Evolutionary conservation across 345 rosid species (phyloP), one percentile per base, ranked within the genome.

Genomic region (Hibiscus syriacus): DNA sequence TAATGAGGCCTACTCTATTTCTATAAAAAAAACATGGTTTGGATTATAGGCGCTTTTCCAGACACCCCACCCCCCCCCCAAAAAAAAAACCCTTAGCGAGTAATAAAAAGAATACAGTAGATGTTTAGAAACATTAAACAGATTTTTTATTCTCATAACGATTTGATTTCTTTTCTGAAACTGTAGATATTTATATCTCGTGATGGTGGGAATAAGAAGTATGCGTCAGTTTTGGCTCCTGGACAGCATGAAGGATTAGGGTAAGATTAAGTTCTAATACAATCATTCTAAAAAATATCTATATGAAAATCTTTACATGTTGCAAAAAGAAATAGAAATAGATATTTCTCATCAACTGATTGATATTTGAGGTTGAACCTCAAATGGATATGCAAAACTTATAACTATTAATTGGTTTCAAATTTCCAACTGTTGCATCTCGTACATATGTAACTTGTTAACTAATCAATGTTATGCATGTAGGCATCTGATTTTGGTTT

Each of bases 171-270:
- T 26, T 3, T 73, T 38, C 12, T 62, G 67, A 16, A 23, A 2
- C 19, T 77, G 74, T 84, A 93, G 99, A 89, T 93, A 74, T 93
- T 93, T 85, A 82, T 93, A 74, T 85, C 99, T 75, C 92, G 99
- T 62, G 97, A 93, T 55, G 94, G 96, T 68, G 96, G 85, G 65
- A 83, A 83, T 77, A 93, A 87, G 82, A 81, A 68, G 49, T 90
- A 82, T 79, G 95, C 97, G 52, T 90, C 99, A n/a, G 97, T 93
- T 71, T 86, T 93, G 88, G 82, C 99, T 77, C 99, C 99, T 19
- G 99, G 99, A 36, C 95, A 82, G 58, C 99, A 89, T 71, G 99
- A 92, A 79, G 92, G 96, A 53, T 71, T 93, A 74, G 91, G 96
- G 99, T 93, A 83, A 78, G 87, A 3, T 1, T 19, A 39, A 62